phyloP scores from a whole-genome alignment of 2,329 filamentous ascomycete genomes.

The Aspergillus fijiensis region DNA sequence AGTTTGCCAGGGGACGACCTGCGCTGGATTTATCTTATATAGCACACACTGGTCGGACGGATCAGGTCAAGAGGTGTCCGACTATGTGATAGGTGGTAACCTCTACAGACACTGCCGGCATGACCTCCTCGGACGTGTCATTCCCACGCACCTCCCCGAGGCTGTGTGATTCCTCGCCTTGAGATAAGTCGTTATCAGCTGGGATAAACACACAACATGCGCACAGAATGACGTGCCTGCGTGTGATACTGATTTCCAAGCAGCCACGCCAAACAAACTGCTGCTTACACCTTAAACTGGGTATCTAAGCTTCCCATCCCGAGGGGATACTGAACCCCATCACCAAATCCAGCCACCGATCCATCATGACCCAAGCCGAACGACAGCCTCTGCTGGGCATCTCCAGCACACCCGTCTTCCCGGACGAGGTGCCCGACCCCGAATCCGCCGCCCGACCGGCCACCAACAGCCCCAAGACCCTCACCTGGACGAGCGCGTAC shows the following conservation, averaged over 20 bases:
- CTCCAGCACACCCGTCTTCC: not conserved
- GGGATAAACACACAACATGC: slow-evolving; percentile 21
- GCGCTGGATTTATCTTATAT: not conserved
- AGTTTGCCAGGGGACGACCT: not conserved
- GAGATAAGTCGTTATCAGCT: slow-evolving; percentile 6
- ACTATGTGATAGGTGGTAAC: too few species aligned
- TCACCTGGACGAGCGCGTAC: slow-evolving; percentile 64
- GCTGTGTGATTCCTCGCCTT: not conserved
- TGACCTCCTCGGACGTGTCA: not conserved
- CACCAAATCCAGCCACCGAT: slow-evolving; percentile 14
- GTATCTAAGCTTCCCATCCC: not conserved
- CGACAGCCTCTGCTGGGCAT: slow-evolving; percentile 20
- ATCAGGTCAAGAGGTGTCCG: too few species aligned
- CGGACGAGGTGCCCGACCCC: not conserved
- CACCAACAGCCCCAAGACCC: slow-evolving; percentile 53
- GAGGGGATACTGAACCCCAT: not conserved
- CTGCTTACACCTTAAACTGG: not conserved
- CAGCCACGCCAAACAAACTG: not conserved
- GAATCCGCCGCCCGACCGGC: slow-evolving; percentile 25
- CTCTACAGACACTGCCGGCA: not conserved
- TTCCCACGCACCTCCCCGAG: not conserved
- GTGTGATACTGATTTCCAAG: slow-evolving; percentile 9
- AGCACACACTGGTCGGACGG: not conserved
- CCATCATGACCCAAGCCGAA: slow-evolving; percentile 22
- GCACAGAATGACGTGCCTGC: slow-evolving; percentile 31